Percentiles rank a stretch among this genome's conserved stretches.
These are phyloP conservation scores for Phanerochaete sordida DNA, from an alignment of 768 basidiomycete genomes.

Conservation along the genomic window DNA sequence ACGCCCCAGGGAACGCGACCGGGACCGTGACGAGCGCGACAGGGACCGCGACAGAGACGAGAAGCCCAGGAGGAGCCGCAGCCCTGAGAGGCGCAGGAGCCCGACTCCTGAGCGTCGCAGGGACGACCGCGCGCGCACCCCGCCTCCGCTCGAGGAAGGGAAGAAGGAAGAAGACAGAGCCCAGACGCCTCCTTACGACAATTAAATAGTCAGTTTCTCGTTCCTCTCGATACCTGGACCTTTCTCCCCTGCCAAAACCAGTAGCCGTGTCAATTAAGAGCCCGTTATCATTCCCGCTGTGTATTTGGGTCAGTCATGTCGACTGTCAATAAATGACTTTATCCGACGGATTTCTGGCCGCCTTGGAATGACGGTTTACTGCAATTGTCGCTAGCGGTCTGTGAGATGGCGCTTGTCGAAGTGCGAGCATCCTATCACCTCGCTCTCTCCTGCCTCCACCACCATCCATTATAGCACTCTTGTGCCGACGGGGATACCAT, in stretches of 20 bases:
- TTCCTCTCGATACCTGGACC: neutral
- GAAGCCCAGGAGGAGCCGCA: conserved; percentile 47
- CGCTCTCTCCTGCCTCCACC: no score
- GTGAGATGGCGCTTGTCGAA: no score
- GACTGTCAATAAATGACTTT: neutral
- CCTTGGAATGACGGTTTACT: no score
- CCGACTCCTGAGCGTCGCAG: conserved; percentile 39
- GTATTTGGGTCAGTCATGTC: conserved; percentile 1
- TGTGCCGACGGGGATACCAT: no score
- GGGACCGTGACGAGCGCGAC: conserved; percentile 28
- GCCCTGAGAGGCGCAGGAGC: conserved; percentile 45
- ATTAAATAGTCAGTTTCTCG: neutral
- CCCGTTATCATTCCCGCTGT: neutral
- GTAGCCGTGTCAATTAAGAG: neutral
- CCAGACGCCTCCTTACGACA: conserved; percentile 58
- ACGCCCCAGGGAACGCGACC: conserved; percentile 33
- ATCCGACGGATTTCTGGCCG: neutral
- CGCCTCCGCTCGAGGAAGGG: conserved; percentile 37
- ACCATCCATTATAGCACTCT: no score
- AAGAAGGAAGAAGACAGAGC: conserved; percentile 50
- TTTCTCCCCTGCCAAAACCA: neutral
- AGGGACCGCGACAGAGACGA: conserved; percentile 28
- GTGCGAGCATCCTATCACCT: no score
- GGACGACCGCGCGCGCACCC: conserved; percentile 52
- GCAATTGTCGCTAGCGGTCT: no score